These are phyloP conservation scores for Gastroboletus turbinatus DNA, from an alignment of 1,284 basidiomycete species.

Conservation along the genomic window DNA sequence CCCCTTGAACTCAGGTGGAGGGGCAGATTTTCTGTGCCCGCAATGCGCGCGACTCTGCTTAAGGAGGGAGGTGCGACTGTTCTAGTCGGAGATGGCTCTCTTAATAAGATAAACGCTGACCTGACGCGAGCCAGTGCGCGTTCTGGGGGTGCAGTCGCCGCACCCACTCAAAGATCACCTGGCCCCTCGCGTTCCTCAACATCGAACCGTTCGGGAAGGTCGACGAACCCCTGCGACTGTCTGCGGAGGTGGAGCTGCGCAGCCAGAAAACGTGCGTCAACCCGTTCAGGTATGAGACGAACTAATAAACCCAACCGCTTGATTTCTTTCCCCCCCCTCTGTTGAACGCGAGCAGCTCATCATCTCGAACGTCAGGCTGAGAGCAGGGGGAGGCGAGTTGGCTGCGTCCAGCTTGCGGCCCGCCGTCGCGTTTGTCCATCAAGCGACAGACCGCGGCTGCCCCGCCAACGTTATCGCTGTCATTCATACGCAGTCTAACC, in stretches of 20 bases:
- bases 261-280: background rate
- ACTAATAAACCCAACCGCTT: no score
- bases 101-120: no score
- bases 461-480: background rate
- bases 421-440: background rate
- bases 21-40: no score
- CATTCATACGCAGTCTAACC: rapidly evolving
- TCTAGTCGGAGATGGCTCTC: no score
- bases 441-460: background rate
- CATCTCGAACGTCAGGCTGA: background rate
- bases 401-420: background rate
- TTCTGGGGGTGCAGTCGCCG: background rate
- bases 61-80: no score
- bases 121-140: background rate
- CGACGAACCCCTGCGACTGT: background rate
- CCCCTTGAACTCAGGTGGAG: no score
- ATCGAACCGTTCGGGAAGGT: background rate
- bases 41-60: no score
- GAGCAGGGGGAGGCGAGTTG: background rate
- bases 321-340: no score
- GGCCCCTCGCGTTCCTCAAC: background rate
- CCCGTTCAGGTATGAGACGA: no score
- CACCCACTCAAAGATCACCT: background rate
- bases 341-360: background rate
- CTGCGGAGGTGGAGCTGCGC: background rate